Conservation (phyloP, 352 stramenopile genomes). For the Globisporangium acanthophoron region DNA sequence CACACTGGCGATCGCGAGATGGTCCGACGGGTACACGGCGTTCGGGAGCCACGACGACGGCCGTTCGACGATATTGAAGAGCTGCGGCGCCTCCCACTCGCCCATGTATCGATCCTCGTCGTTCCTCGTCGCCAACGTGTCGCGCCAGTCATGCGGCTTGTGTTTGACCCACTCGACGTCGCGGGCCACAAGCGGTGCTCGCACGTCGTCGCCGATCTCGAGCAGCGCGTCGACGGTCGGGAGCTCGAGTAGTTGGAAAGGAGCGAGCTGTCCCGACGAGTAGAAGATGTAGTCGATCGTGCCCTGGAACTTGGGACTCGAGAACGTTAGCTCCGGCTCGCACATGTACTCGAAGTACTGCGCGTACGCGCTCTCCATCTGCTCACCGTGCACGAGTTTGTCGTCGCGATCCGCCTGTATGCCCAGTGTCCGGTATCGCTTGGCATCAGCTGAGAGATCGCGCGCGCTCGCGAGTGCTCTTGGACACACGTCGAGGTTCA, state of each 20-base stretch:
- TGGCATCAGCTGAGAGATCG: conserved; percentile 13
- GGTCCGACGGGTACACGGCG: conserved; percentile 60
- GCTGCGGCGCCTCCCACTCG: conserved; percentile 34
- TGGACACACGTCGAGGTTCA: conserved; percentile 37
- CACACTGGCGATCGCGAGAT: conserved; percentile 66
- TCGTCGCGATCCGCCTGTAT: conserved; percentile 38
- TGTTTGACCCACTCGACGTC: conserved; percentile 42
- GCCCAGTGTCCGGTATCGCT: conserved; percentile 30
- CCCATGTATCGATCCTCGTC: conserved; percentile 42
- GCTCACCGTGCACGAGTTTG: conserved; percentile 51
- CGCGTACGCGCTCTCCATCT: conserved; percentile 71
- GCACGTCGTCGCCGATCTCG: conserved; percentile 33
- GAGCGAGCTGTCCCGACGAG: conserved; percentile 37
- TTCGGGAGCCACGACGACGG: conserved; percentile 61
- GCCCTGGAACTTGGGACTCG: conserved; percentile 43
- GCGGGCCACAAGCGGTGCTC: conserved; percentile 8
- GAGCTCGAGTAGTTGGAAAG: conserved; percentile 52
- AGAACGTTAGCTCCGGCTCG: conserved; percentile 70
- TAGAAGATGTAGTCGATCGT: conserved; percentile 88
- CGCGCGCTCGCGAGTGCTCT: conserved; percentile 11
- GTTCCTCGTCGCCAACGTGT: conserved; percentile 11
- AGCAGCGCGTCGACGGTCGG: conserved; percentile 40
- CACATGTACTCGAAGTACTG: conserved; percentile 41
- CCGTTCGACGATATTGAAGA: conserved; percentile 30
- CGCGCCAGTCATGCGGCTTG: conserved; percentile 29